Evolutionary conservation across 176 grass and related monocot species (phyloP), one percentile per base, ranked within the genome.

Genomic region (Canna indica): DNA sequence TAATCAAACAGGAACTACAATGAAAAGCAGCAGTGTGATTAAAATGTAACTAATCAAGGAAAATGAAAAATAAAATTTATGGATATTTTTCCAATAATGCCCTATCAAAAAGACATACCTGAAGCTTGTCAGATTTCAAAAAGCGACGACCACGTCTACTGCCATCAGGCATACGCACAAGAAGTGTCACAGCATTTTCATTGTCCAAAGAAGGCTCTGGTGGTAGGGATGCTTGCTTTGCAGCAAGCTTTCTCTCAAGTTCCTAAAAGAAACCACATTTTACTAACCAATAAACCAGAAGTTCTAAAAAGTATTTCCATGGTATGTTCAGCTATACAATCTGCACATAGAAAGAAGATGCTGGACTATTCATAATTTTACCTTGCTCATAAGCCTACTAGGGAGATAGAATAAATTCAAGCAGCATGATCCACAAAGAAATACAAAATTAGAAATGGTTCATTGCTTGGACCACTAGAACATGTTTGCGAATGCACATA

Each of bases 1-100:
- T 94, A 93, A 90, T 99, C 84, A 77, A 90, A 90, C 79, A 99
- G 86, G 56, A 70, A 80, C 95, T 99, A 82, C 82, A 86, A 69
- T 45, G 66, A 80, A 41, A 38, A 44, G 75, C 72, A 14, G 68
- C 76, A 69, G 35, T 81, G 74, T 17, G 22, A 70, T 48, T 29
- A 70, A 47, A 31, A 31, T 32, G 59, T 57, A 79, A 81, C 28
- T 13, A 22, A 65, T 54, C 47, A 58, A 74, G 39, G 70, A 75
- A 45, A 11, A 77, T 56, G 38, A 42, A 79, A 30, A 62, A 59
- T 34, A 41, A 33, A 63, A 36, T 52, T 79, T 28, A 12, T 25
- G 12, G 28, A 77, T 58, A 39, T 60, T 60, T 74, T 39, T 27
- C 3, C 10, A 62, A 83, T 74, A 68, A 54, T 54, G 25, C 78